phyloP scores from a whole-genome alignment of 306 rosid genomes.

The Cucurbita maxima region DNA sequence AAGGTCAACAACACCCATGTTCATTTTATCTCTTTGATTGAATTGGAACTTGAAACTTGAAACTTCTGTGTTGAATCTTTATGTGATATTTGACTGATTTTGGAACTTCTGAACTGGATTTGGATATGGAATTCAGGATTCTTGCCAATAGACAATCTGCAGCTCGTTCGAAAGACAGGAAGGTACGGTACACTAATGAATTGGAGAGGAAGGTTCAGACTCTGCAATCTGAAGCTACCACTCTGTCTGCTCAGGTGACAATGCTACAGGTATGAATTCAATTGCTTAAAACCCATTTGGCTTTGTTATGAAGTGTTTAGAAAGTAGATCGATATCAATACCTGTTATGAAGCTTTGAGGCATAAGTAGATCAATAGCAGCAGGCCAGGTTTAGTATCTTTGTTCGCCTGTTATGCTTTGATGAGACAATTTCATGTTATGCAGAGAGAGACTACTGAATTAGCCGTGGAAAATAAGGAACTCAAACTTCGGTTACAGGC shows the following conservation, averaged over 20 bases:
- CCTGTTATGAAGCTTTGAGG: too few species aligned
- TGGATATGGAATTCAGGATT: slow-evolving; percentile 36
- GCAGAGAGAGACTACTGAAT: slow-evolving; percentile 79
- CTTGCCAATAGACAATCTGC: slow-evolving; percentile 95
- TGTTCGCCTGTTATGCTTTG: too few species aligned
- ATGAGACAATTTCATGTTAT: slow-evolving; percentile 8
- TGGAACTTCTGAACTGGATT: neutral
- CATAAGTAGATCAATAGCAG: too few species aligned
- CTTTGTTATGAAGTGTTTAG: neutral
- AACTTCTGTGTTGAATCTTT: neutral
- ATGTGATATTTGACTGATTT: neutral
- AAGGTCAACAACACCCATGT: slow-evolving; percentile 28
- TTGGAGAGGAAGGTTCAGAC: slow-evolving; percentile 96
- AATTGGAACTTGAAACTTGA: neutral
- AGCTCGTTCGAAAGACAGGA: slow-evolving; percentile 93
- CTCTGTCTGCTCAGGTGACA: slow-evolving; percentile 89
- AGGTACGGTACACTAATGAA: slow-evolving; percentile 65
- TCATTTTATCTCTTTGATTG: neutral
- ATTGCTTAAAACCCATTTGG: neutral
- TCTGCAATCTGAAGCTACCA: slow-evolving; percentile 93
- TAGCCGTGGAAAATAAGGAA: slow-evolving; percentile 68
- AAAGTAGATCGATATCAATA: neutral
- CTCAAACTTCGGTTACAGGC: slow-evolving; percentile 77
- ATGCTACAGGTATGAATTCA: slow-evolving; percentile 56
- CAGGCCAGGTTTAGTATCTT: too few species aligned